A percentile compares a stretch with the other conserved stretches of the same genome.
Conservation (phyloP, 306 rosid species). For the Chamaecrista fasciculata region DNA sequence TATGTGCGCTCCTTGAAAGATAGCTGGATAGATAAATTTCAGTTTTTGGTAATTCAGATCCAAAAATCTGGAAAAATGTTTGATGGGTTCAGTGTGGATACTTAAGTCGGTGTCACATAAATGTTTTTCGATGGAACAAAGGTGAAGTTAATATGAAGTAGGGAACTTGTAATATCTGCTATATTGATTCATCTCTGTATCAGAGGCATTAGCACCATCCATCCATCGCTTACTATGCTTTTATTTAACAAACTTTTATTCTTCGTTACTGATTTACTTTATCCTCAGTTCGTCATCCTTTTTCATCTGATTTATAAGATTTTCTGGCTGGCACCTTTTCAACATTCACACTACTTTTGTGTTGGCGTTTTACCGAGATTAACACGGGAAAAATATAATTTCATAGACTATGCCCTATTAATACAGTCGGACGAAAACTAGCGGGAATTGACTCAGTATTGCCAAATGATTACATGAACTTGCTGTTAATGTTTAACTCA, state of each 20-base stretch:
- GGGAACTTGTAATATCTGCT: not conserved
- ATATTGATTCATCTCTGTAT: not conserved
- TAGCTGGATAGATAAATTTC: not conserved
- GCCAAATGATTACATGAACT: too few species aligned
- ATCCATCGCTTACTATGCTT: not conserved
- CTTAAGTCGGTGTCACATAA: not conserved
- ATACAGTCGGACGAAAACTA: too few species aligned
- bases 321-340: too few species aligned
- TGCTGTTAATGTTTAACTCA: too few species aligned
- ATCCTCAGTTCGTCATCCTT: too few species aligned
- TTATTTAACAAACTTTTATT: not conserved
- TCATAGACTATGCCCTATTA: too few species aligned
- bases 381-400: too few species aligned
- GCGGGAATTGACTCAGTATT: too few species aligned
- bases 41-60: conserved; percentile 8
- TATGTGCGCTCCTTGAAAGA: not conserved
- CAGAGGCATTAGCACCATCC: not conserved
- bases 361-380: too few species aligned
- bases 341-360: too few species aligned
- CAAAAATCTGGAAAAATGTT: not conserved
- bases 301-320: too few species aligned
- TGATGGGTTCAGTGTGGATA: not conserved
- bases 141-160: not conserved
- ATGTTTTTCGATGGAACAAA: not conserved
- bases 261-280: not conserved